A percentile compares a stretch with the other conserved stretches of the same genome.
These are phyloP conservation scores for Trichoderma koningiopsis DNA, from an alignment of 2,329 filamentous ascomycete genomes.

Conservation along the genomic window DNA sequence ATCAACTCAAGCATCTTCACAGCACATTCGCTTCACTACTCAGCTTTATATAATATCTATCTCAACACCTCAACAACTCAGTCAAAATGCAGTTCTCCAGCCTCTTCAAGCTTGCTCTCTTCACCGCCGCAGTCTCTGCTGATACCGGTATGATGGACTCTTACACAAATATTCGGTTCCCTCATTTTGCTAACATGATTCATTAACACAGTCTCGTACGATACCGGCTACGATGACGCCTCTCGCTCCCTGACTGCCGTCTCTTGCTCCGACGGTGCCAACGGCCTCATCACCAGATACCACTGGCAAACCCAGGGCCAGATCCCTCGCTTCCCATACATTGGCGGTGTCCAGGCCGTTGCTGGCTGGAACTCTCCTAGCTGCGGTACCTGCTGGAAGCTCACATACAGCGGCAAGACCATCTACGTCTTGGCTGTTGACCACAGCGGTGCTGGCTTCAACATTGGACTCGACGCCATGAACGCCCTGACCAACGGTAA, in stretches of 20 bases:
- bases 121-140: conserved; percentile 43
- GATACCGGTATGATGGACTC: conserved; percentile 35
- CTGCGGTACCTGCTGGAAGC: conserved; percentile 63
- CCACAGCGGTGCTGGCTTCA: conserved; percentile 52
- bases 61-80: not conserved
- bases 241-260: conserved; percentile 57
- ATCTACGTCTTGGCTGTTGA: conserved; percentile 62
- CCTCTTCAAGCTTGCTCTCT: conserved; percentile 44
- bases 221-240: conserved; percentile 68
- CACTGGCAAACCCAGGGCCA: conserved; percentile 58
- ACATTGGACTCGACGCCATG: conserved; percentile 59
- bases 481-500: conserved; percentile 57
- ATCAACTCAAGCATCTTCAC: not conserved
- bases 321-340: conserved; percentile 54
- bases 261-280: conserved; percentile 67
- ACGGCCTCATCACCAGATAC: conserved; percentile 66
- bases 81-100: conserved; percentile 49
- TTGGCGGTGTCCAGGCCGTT: conserved; percentile 57
- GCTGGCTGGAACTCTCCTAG: conserved; percentile 57
- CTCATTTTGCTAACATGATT: conserved; percentile 26
- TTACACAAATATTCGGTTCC: not conserved
- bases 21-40: not conserved
- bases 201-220: conserved; percentile 63
- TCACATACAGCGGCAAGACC: conserved; percentile 53
- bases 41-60: not conserved